Conservation (phyloP, 140 eudicot species). For the Stevia rebaudiana region DNA sequence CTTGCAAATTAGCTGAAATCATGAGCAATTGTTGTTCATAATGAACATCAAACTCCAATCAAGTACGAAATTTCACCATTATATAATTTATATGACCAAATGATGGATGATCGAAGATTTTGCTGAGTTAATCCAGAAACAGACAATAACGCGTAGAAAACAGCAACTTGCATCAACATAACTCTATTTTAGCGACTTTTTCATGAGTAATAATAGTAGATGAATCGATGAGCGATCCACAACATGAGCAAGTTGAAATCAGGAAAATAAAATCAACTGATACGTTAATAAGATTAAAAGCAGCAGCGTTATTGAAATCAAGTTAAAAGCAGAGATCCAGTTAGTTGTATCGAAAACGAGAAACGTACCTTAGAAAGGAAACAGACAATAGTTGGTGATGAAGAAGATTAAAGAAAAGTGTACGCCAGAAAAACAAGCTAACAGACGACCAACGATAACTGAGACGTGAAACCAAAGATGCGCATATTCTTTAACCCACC, state of each 20-base stretch:
- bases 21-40: background rate
- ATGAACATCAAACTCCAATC: conserved; percentile 1
- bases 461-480: conserved; percentile 26
- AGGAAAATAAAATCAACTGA: background rate
- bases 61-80: background rate
- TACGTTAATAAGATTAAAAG: background rate
- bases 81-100: too few species aligned
- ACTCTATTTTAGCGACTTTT: background rate
- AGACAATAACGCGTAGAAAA: background rate
- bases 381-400: conserved; percentile 6
- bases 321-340: conserved; percentile 1
- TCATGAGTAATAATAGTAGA: background rate
- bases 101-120: background rate
- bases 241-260: background rate
- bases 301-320: conserved; percentile 6
- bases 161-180: background rate
- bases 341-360: background rate
- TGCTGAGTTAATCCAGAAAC: background rate
- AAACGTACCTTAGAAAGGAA: conserved; percentile 13
- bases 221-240: background rate
- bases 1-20: background rate
- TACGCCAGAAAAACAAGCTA: too few species aligned
- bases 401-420: background rate
- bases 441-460: conserved; percentile 1
- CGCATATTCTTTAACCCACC: too few species aligned